Percentiles rank a stretch among this genome's conserved stretches.
phyloP scores from a whole-genome alignment of 139 green algal species.

The Chlorokybus atmophyticus region DNA sequence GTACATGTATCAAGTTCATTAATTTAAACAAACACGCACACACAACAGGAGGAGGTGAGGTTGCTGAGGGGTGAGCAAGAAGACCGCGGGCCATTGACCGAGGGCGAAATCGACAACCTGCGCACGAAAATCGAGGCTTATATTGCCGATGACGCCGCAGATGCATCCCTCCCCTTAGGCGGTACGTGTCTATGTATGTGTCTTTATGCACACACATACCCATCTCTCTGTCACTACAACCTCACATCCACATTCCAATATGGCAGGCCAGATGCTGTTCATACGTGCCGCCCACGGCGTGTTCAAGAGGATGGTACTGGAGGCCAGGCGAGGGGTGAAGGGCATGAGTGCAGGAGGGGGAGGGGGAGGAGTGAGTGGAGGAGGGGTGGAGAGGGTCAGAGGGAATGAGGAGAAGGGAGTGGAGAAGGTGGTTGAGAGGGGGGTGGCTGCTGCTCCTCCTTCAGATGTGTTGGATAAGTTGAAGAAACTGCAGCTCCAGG shows the following conservation, averaged over 20 bases:
- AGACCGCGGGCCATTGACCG: constrained; percentile 44
- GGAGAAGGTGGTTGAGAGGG: not conserved
- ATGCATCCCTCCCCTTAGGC: too few species aligned
- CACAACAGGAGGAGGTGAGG: constrained; percentile 62
- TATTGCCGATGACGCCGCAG: too few species aligned
- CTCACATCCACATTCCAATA: too few species aligned
- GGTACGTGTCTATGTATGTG: too few species aligned
- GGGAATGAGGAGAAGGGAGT: not conserved
- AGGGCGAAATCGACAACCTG: constrained; percentile 46
- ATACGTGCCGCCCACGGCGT: constrained; percentile 39
- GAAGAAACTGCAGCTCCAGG: constrained; percentile 52
- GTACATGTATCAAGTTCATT: constrained; percentile 5
- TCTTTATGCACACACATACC: too few species aligned
- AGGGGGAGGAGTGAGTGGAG: too few species aligned
- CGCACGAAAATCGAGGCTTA: too few species aligned
- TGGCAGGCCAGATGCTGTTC: too few species aligned
- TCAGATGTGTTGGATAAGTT: constrained; percentile 42
- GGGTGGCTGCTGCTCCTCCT: not conserved
- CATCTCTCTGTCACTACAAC: too few species aligned
- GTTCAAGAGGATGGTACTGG: constrained; percentile 40
- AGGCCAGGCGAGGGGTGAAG: too few species aligned
- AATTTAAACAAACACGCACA: constrained; percentile 33
- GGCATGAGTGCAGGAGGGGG: too few species aligned
- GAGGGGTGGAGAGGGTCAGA: too few species aligned
- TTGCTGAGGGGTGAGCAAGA: constrained; percentile 42